Conservation (phyloP, 2,329 filamentous ascomycete species). For the Zarea fungicola region DNA sequence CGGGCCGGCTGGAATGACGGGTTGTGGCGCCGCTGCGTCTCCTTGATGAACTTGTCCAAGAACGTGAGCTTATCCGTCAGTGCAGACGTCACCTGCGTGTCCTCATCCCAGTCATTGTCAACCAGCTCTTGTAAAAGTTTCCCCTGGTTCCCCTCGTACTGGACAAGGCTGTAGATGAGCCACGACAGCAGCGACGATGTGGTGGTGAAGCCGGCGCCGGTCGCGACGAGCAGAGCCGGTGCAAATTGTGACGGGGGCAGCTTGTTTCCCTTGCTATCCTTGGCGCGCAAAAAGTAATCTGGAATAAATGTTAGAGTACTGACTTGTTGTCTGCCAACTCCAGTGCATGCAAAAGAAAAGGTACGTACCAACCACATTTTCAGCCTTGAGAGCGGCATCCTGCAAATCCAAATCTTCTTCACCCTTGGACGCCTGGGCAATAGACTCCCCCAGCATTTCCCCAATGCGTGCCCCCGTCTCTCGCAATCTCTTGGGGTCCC, state of each 20-base stretch:
- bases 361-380: slow-evolving; percentile 25
- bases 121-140: slow-evolving; percentile 53
- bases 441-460: slow-evolving; percentile 32
- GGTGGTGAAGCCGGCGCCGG: slow-evolving; percentile 56
- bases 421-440: slow-evolving; percentile 33
- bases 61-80: slow-evolving; percentile 43
- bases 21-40: slow-evolving; percentile 55
- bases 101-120: slow-evolving; percentile 39
- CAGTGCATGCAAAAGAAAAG: too few species aligned
- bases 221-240: slow-evolving; percentile 42
- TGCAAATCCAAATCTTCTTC: slow-evolving; percentile 36
- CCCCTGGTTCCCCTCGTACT: slow-evolving; percentile 51
- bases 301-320: neutral
- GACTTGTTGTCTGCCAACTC: too few species aligned
- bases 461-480: slow-evolving; percentile 28
- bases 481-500: slow-evolving; percentile 43
- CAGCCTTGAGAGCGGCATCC: slow-evolving; percentile 45
- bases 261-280: slow-evolving; percentile 49
- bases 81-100: slow-evolving; percentile 42
- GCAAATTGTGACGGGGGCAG: slow-evolving; percentile 35
- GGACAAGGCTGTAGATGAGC: slow-evolving; percentile 49
- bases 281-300: slow-evolving; percentile 50
- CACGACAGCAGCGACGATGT: slow-evolving; percentile 54
- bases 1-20: slow-evolving; percentile 57
- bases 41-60: slow-evolving; percentile 55